These are phyloP conservation scores for Spongispora temasekensis DNA, from an alignment of 1,284 basidiomycete species.

Conservation along the genomic window DNA sequence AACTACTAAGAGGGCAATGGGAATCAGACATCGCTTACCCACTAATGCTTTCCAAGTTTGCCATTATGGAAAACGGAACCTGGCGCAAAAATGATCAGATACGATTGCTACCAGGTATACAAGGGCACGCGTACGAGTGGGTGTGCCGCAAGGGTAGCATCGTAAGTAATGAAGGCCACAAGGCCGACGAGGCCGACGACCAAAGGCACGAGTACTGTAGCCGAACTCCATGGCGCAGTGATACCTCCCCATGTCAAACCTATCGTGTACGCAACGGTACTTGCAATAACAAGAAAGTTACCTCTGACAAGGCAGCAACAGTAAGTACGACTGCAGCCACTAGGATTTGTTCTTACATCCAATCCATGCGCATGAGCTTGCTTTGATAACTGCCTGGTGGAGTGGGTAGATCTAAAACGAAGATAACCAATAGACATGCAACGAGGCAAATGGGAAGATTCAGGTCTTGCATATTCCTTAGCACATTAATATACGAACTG, in stretches of 20 bases:
- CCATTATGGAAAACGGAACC: conserved; percentile 17
- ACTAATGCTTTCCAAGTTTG: conserved; percentile 15
- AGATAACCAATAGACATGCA: conserved; percentile 1
- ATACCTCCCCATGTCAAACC: conserved; percentile 18
- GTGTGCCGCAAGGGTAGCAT: conserved; percentile 12
- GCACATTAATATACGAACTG: background rate
- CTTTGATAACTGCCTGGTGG: conserved; percentile 6
- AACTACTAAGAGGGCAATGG: too few relatives aligned
- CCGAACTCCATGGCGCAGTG: conserved; percentile 41
- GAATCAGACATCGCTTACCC: conserved; percentile 8
- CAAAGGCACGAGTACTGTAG: conserved; percentile 43
- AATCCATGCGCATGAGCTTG: conserved; percentile 13
- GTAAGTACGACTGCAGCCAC: background rate
- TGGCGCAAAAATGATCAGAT: background rate
- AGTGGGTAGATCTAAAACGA: conserved; percentile 12
- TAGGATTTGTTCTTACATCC: conserved; percentile 8
- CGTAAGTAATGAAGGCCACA: conserved; percentile 11
- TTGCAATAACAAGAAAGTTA: conserved; percentile 11
- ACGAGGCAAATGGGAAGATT: conserved; percentile 13
- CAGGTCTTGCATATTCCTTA: conserved; percentile 10
- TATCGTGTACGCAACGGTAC: conserved; percentile 12
- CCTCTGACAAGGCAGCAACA: conserved; percentile 5
- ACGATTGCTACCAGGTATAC: background rate
- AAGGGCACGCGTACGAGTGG: conserved; percentile 14
- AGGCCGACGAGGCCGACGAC: conserved; percentile 41